Evolutionary conservation across 192 early-diverging fungal species (phyloP).

Genomic region (Backusella parvicylindrica): DNA sequence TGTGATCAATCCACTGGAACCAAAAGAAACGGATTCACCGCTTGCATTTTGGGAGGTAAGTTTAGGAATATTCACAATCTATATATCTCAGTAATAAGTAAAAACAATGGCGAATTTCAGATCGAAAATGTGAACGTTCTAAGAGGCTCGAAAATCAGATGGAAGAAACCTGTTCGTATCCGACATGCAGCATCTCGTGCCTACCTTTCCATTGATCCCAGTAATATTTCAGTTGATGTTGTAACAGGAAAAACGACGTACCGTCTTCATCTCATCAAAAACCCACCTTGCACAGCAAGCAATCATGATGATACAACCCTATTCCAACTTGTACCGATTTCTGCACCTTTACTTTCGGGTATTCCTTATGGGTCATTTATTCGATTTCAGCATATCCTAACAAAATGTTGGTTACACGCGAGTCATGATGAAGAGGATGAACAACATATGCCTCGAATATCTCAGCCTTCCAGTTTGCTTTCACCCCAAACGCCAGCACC

Average conservation of each 20-base stretch:
- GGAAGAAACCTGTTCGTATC: conserved; percentile 24
- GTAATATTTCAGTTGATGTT: conserved; percentile 17
- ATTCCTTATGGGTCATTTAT: conserved; percentile 17
- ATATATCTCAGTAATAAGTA: too few relatives aligned
- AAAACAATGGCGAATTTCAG: too few relatives aligned
- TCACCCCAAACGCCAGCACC: neutral
- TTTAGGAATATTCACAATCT: neutral
- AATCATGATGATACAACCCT: conserved; percentile 12
- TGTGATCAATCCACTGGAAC: conserved; percentile 26
- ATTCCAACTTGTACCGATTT: conserved; percentile 11
- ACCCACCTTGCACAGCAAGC: neutral
- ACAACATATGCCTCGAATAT: neutral
- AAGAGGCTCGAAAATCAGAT: conserved; percentile 9
- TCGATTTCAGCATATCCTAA: conserved; percentile 17
- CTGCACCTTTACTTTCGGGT: neutral
- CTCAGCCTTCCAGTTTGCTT: neutral
- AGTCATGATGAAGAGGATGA: conserved; percentile 5
- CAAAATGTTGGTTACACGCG: conserved; percentile 21
- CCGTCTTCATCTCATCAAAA: conserved; percentile 11
- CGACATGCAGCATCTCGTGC: conserved; percentile 22
- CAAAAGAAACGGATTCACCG: conserved; percentile 28
- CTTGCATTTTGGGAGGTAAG: conserved; percentile 27
- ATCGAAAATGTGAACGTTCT: conserved; percentile 11
- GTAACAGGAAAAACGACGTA: conserved; percentile 3
- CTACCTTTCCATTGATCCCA: conserved; percentile 24